Percentiles rank a stretch among this genome's conserved stretches.
Evolutionary conservation across 768 basidiomycete genomes (phyloP).

Genomic region (Strobilomyces dryophilus): DNA sequence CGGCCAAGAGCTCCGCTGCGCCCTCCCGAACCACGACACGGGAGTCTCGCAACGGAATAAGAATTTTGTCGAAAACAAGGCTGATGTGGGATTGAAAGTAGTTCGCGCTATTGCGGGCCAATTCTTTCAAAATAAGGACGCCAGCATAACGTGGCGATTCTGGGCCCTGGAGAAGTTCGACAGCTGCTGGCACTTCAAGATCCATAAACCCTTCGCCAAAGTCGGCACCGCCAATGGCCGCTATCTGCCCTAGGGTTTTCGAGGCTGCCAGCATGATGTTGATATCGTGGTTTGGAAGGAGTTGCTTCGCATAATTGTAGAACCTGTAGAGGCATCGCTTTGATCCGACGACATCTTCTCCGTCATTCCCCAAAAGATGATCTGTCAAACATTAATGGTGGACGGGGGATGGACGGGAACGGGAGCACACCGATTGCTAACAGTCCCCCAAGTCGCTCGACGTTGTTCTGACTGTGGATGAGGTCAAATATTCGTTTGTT

Average conservation of each 20-base stretch:
- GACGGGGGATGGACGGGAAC: neutral
- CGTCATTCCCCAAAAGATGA: slow-evolving; percentile 70
- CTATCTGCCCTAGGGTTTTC: slow-evolving; percentile 87
- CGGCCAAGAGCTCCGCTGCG: slow-evolving; percentile 89
- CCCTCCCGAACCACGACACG: slow-evolving; percentile 90
- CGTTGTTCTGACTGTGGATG: slow-evolving; percentile 72
- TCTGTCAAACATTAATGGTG: slow-evolving; percentile 37
- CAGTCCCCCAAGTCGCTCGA: slow-evolving; percentile 83
- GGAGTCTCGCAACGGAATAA: slow-evolving; percentile 83
- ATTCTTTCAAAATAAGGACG: slow-evolving; percentile 89
- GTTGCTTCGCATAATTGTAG: slow-evolving; percentile 89
- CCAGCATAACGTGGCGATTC: slow-evolving; percentile 91
- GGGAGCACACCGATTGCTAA: slow-evolving; percentile 71
- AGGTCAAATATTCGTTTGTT: slow-evolving; percentile 77
- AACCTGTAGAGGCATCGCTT: slow-evolving; percentile 80
- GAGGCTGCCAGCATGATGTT: slow-evolving; percentile 93
- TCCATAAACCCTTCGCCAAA: slow-evolving; percentile 91
- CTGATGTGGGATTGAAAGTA: slow-evolving; percentile 88
- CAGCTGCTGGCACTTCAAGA: slow-evolving; percentile 80
- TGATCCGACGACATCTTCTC: slow-evolving; percentile 78
- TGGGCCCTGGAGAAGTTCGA: slow-evolving; percentile 68
- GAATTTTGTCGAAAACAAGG: slow-evolving; percentile 88
- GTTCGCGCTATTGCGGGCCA: slow-evolving; percentile 82
- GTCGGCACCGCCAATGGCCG: slow-evolving; percentile 73
- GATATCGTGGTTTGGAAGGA: slow-evolving; percentile 88